Percentiles rank a stretch among this genome's conserved stretches.
Evolutionary conservation across 768 basidiomycete species (phyloP).

Genomic region (Hemileccinum impolitum): DNA sequence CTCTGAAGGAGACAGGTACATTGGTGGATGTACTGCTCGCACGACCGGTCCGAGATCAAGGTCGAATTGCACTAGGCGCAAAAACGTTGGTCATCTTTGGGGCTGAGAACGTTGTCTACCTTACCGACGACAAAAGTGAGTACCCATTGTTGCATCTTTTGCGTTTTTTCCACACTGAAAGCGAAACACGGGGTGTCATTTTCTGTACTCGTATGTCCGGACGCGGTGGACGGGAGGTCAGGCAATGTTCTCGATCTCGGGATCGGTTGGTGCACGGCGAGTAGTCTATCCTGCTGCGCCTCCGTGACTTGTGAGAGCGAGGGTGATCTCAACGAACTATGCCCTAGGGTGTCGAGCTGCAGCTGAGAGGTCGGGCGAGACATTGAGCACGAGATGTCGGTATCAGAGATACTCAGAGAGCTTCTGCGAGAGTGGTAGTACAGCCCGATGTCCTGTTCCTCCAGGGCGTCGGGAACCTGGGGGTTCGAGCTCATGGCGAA

Average conservation of each 20-base stretch:
- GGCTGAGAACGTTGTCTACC: conserved; percentile 12
- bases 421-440: conserved; percentile 24
- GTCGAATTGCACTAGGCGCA: conserved; percentile 75
- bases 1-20: conserved; percentile 62
- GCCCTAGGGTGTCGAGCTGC: conserved; percentile 5
- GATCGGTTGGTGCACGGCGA: conserved; percentile 15
- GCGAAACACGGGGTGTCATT: conserved; percentile 41
- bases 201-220: conserved; percentile 32
- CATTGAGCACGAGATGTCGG: conserved; percentile 18
- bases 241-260: conserved; percentile 49
- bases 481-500: conserved; percentile 8
- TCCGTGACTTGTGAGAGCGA: conserved; percentile 33
- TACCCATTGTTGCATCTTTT: conserved; percentile 62
- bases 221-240: conserved; percentile 31
- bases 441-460: conserved; percentile 31
- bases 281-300: conserved; percentile 11
- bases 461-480: conserved; percentile 11
- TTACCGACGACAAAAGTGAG: conserved; percentile 63
- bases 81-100: not conserved
- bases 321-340: conserved; percentile 29
- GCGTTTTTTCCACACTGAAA: conserved; percentile 45
- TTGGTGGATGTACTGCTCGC: conserved; percentile 62
- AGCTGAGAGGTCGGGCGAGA: conserved; percentile 19
- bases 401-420: conserved; percentile 23
- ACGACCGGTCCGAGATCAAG: conserved; percentile 82